Conservation (phyloP, 495 filamentous ascomycete genomes). For the Hyaloscypha finlandica region DNA sequence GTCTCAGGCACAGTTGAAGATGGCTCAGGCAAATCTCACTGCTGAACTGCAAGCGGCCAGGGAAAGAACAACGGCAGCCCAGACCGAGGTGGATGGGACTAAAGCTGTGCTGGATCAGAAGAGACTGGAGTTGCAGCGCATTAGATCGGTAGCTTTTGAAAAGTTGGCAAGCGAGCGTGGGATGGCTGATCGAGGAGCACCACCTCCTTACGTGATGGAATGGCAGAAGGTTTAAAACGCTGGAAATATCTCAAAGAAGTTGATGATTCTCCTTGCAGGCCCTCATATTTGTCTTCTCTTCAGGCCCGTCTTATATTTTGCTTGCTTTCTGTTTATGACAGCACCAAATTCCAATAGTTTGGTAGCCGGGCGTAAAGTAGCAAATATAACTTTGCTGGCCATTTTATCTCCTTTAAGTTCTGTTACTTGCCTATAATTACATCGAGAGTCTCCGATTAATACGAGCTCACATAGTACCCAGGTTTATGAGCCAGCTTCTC, state of each 20-base stretch:
- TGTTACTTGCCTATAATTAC: too few species aligned
- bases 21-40: slow-evolving; percentile 30
- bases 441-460: background rate
- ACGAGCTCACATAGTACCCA: background rate
- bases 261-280: too few species aligned
- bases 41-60: slow-evolving; percentile 28
- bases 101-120: slow-evolving; percentile 35
- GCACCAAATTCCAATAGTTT: too few species aligned
- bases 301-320: too few species aligned
- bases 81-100: slow-evolving; percentile 28
- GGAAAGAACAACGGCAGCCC: slow-evolving; percentile 27
- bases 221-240: background rate
- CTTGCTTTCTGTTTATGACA: too few species aligned
- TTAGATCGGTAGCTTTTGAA: slow-evolving; percentile 38
- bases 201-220: background rate
- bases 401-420: too few species aligned
- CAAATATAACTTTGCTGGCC: too few species aligned
- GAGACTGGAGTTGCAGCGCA: slow-evolving; percentile 42
- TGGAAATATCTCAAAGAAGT: background rate
- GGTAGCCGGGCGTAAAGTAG: too few species aligned
- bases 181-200: background rate
- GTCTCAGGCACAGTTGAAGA: slow-evolving; percentile 34
- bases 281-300: too few species aligned
- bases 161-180: slow-evolving; percentile 10
- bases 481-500: background rate